These are phyloP conservation scores for Septoria petroselini DNA, from an alignment of 2,329 filamentous ascomycete genomes.

Conservation along the genomic window DNA sequence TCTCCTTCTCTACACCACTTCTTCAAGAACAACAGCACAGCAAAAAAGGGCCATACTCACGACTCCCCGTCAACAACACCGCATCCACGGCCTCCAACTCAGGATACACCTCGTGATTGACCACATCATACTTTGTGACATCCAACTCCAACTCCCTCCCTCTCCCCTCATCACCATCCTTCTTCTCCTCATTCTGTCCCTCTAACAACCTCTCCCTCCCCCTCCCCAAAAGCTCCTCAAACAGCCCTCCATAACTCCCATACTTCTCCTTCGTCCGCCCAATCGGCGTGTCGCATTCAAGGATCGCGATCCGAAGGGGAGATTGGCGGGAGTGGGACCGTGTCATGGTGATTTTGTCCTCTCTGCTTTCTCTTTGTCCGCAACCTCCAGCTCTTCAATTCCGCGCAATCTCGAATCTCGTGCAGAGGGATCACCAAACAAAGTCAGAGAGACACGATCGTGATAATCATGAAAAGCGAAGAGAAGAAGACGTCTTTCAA, in stretches of 20 bases:
- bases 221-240: slow-evolving; percentile 52
- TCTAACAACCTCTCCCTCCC: slow-evolving; percentile 47
- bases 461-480: too few relatives aligned
- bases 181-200: too few relatives aligned
- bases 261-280: slow-evolving; percentile 62
- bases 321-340: too few relatives aligned
- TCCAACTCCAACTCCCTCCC: slow-evolving; percentile 49
- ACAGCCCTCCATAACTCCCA: slow-evolving; percentile 66
- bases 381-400: too few relatives aligned
- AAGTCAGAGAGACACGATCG: too few relatives aligned
- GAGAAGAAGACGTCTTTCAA: too few relatives aligned
- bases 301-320: slow-evolving; percentile 72
- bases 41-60: slow-evolving; percentile 34
- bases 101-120: slow-evolving; percentile 67
- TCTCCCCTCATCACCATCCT: too few relatives aligned
- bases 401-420: too few relatives aligned
- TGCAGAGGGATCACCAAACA: too few relatives aligned
- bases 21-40: background rate
- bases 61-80: slow-evolving; percentile 69
- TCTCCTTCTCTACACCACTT: background rate
- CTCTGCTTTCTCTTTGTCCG: too few relatives aligned
- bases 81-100: slow-evolving; percentile 72
- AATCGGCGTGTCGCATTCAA: slow-evolving; percentile 81
- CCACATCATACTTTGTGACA: slow-evolving; percentile 68
- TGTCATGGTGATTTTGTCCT: too few relatives aligned